Percentiles rank a stretch among this genome's conserved stretches.
These are phyloP conservation scores for Tephrocybe sp. DNA, from an alignment of 768 basidiomycete species.

Conservation along the genomic window DNA sequence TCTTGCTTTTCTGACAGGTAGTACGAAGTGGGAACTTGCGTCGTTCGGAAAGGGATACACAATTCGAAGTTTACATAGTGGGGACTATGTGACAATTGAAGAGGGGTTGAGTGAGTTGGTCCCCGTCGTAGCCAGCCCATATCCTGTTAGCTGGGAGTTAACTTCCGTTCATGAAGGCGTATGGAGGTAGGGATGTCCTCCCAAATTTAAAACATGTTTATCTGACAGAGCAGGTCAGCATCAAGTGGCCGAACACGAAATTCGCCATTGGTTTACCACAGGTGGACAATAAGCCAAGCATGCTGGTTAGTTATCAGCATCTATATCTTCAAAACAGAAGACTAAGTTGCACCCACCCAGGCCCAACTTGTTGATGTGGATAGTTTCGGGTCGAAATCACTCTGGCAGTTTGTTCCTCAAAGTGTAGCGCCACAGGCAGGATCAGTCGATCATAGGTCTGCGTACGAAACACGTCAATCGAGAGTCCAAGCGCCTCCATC, in stretches of 20 bases:
- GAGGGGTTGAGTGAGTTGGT: constrained; percentile 17
- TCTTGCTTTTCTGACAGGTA: neutral
- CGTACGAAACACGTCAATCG: neutral
- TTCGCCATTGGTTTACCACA: constrained; percentile 20
- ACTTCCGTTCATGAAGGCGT: constrained; percentile 16
- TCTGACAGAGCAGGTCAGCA: constrained; percentile 12
- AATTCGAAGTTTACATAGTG: constrained; percentile 23
- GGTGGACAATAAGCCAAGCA: constrained; percentile 6
- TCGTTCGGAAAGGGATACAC: constrained; percentile 30
- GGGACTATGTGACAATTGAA: constrained; percentile 27
- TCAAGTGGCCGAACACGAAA: constrained; percentile 23
- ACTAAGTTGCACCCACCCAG: constrained; percentile 2
- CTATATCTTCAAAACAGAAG: neutral
- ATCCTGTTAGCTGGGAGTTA: constrained; percentile 31
- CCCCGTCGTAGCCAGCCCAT: constrained; percentile 22
- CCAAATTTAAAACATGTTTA: neutral
- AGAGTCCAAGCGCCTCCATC: neutral
- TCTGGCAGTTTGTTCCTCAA: constrained; percentile 21
- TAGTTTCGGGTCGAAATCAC: constrained; percentile 13
- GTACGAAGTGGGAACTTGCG: constrained; percentile 26
- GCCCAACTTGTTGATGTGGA: constrained; percentile 18
- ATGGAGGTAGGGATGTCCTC: constrained; percentile 17
- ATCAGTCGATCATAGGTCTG: neutral
- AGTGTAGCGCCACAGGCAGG: neutral
- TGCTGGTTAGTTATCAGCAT: neutral